Evolutionary conservation across 1,284 basidiomycete genomes (phyloP).

Genomic region (Pseudozyma sp.): DNA sequence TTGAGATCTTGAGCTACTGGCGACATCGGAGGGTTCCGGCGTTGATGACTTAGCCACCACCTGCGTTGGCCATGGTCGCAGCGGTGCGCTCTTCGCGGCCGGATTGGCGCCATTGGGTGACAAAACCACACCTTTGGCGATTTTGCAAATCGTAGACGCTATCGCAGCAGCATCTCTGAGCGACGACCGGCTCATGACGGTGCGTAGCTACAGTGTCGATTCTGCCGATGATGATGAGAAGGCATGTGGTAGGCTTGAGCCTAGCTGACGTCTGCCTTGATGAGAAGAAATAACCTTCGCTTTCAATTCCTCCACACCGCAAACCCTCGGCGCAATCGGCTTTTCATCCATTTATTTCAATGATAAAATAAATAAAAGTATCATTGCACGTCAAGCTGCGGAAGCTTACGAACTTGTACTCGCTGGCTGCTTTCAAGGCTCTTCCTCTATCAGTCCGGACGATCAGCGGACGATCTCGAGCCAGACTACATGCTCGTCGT

Average conservation of each 20-base stretch:
- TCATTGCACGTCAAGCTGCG: too few species aligned
- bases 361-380: not conserved
- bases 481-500: too few species aligned
- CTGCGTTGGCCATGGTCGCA: constrained; percentile 35
- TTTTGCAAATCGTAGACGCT: constrained; percentile 42
- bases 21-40: not conserved
- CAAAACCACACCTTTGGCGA: constrained; percentile 40
- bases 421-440: too few species aligned
- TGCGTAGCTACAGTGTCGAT: not conserved
- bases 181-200: constrained; percentile 36
- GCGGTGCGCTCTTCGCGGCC: constrained; percentile 7
- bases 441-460: too few species aligned
- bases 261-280: not conserved
- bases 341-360: not conserved
- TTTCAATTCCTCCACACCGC: constrained; percentile 1
- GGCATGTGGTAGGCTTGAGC: constrained; percentile 1
- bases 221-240: not conserved
- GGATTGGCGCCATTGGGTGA: constrained; percentile 20
- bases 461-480: too few species aligned
- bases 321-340: not conserved
- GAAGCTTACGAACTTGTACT: too few species aligned
- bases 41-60: not conserved
- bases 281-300: constrained; percentile 4
- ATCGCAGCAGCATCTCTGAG: constrained; percentile 47
- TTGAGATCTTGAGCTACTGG: not conserved